Conservation (phyloP, 2,329 filamentous ascomycete genomes). For the Penicillium hesseltinei region DNA sequence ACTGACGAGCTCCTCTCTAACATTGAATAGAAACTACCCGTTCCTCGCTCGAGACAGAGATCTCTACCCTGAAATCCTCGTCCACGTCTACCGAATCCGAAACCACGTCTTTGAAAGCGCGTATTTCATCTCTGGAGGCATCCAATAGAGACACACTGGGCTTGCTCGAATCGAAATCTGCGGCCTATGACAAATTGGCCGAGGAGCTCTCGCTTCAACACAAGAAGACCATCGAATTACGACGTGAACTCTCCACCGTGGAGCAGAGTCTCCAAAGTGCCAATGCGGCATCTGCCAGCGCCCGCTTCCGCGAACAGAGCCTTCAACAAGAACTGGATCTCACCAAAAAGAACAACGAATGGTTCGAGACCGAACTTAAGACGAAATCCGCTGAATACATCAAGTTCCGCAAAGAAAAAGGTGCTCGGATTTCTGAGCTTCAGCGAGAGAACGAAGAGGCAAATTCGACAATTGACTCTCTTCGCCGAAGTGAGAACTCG, state of each 20-base stretch:
- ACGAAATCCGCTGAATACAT: constrained; percentile 82
- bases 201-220: constrained; percentile 87
- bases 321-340: constrained; percentile 88
- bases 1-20: constrained; percentile 19
- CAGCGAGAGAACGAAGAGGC: constrained; percentile 87
- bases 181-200: constrained; percentile 78
- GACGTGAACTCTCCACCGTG: constrained; percentile 74
- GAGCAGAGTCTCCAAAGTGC: constrained; percentile 82
- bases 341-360: constrained; percentile 86
- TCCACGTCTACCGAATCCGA: constrained; percentile 65
- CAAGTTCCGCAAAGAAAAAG: constrained; percentile 93
- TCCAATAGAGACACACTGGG: constrained; percentile 89
- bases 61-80: constrained; percentile 73
- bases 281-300: constrained; percentile 73
- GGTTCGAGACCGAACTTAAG: constrained; percentile 88
- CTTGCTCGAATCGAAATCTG: constrained; percentile 84
- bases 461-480: constrained; percentile 69
- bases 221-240: constrained; percentile 78
- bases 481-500: constrained; percentile 75
- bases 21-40: constrained; percentile 66
- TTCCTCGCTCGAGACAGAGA: constrained; percentile 74
- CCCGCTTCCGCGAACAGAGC: constrained; percentile 87
- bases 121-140: constrained; percentile 81
- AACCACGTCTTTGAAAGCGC: constrained; percentile 72
- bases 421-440: constrained; percentile 80